These are phyloP conservation scores for Vitis riparia DNA, from an alignment of 164 flowering plant species.

Conservation along the genomic window DNA sequence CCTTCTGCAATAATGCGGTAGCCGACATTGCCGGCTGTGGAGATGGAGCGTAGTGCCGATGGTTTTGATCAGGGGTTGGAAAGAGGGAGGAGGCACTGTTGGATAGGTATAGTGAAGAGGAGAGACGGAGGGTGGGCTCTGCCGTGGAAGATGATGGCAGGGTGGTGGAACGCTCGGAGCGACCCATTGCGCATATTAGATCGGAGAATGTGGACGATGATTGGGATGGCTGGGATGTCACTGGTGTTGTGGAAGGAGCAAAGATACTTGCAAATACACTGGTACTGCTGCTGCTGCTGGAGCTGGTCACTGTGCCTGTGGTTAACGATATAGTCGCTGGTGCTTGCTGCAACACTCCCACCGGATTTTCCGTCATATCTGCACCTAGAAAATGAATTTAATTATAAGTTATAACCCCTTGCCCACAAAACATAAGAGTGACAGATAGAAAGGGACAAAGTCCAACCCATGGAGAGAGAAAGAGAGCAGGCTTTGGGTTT, in stretches of 20 bases:
- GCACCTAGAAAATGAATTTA: not conserved
- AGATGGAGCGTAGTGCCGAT: constrained; percentile 28
- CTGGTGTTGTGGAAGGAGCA: constrained; percentile 32
- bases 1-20: constrained; percentile 75
- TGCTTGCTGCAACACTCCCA: constrained; percentile 16
- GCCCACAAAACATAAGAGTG: not conserved
- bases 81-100: constrained; percentile 31
- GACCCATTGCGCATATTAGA: constrained; percentile 27
- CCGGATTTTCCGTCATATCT: constrained; percentile 41
- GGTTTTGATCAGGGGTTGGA: constrained; percentile 26
- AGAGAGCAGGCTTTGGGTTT: not conserved
- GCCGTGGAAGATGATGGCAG: constrained; percentile 8
- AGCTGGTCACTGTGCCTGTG: constrained; percentile 16
- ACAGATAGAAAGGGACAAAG: not conserved
- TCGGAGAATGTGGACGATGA: constrained; percentile 34
- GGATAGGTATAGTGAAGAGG: constrained; percentile 40
- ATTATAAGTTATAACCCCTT: too few relatives aligned
- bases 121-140: constrained; percentile 49
- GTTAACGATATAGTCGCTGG: constrained; percentile 9
- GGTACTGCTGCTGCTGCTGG: constrained; percentile 21
- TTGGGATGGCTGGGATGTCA: constrained; percentile 18
- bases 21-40: constrained; percentile 67
- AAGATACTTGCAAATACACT: constrained; percentile 55
- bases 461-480: not conserved
- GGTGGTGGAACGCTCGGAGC: constrained; percentile 18